Conservation (phyloP, 2,329 filamentous ascomycete species). For the Diaporthe aspalathi region DNA sequence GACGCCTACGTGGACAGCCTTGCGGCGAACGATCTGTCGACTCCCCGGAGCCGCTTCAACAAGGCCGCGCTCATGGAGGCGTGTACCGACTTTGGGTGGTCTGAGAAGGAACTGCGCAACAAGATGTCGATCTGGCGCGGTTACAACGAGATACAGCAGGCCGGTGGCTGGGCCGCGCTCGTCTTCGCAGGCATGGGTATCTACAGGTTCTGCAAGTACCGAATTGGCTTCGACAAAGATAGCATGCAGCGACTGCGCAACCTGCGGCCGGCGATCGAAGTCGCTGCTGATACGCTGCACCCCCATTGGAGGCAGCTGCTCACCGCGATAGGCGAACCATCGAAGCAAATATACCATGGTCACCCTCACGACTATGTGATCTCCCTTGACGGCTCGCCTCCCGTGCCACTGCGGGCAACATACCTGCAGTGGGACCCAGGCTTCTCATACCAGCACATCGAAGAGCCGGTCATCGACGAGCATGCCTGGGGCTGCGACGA, state of each 20-base stretch:
- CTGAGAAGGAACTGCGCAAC: slow-evolving; percentile 68
- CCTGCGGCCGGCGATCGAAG: slow-evolving; percentile 60
- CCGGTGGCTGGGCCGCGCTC: slow-evolving; percentile 65
- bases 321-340: slow-evolving; percentile 56
- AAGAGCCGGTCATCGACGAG: slow-evolving; percentile 61
- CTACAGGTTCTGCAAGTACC: slow-evolving; percentile 71
- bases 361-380: slow-evolving; percentile 66
- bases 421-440: slow-evolving; percentile 59
- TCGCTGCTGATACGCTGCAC: slow-evolving; percentile 64
- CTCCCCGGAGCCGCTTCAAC: slow-evolving; percentile 59
- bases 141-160: slow-evolving; percentile 68
- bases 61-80: slow-evolving; percentile 65
- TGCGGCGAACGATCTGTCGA: slow-evolving; percentile 50
- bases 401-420: slow-evolving; percentile 57
- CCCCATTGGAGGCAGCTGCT: slow-evolving; percentile 65
- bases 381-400: slow-evolving; percentile 52
- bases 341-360: slow-evolving; percentile 55
- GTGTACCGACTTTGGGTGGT: slow-evolving; percentile 65
- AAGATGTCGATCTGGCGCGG: slow-evolving; percentile 63
- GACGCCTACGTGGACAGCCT: slow-evolving; percentile 60
- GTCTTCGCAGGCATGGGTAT: slow-evolving; percentile 69
- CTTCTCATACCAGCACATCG: slow-evolving; percentile 61
- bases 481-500: slow-evolving; percentile 61
- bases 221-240: slow-evolving; percentile 62
- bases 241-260: slow-evolving; percentile 59